These are phyloP conservation scores for Pseudopediastrum boryanum DNA, from an alignment of 139 green algal genomes.

Conservation along the genomic window DNA sequence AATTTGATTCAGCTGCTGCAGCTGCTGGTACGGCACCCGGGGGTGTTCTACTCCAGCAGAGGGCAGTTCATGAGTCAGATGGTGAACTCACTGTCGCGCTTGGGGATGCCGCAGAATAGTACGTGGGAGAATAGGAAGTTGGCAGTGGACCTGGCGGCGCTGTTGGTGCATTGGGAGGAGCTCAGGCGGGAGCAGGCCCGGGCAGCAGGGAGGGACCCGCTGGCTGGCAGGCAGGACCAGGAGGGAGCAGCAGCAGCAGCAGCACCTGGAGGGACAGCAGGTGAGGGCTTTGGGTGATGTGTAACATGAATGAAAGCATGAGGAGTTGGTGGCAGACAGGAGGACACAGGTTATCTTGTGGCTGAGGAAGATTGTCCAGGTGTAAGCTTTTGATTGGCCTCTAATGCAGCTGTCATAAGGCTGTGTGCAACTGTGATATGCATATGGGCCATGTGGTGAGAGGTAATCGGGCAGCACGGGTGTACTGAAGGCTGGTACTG, in stretches of 20 bases:
- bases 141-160: conserved; percentile 86
- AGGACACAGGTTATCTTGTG: no score
- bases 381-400: no score
- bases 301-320: no score
- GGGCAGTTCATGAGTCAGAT: conserved; percentile 91
- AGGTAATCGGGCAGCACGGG: no score
- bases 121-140: conserved; percentile 85
- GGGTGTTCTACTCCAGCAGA: conserved; percentile 83
- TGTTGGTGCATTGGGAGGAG: conserved; percentile 92
- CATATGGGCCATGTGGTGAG: no score
- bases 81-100: conserved; percentile 78
- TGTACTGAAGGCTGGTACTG: no score
- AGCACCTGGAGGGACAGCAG: neutral
- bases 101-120: conserved; percentile 65
- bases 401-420: no score
- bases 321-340: no score
- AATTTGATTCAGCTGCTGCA: conserved; percentile 92
- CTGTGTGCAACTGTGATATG: no score
- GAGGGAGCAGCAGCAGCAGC: neutral
- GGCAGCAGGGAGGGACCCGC: no score
- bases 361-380: no score
- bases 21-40: conserved; percentile 86
- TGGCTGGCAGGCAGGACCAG: no score
- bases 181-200: conserved; percentile 17
- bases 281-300: neutral